A percentile compares a stretch with the other conserved stretches of the same genome.
phyloP scores from a whole-genome alignment of 1,284 basidiomycete species.

The Peniophora sp. region DNA sequence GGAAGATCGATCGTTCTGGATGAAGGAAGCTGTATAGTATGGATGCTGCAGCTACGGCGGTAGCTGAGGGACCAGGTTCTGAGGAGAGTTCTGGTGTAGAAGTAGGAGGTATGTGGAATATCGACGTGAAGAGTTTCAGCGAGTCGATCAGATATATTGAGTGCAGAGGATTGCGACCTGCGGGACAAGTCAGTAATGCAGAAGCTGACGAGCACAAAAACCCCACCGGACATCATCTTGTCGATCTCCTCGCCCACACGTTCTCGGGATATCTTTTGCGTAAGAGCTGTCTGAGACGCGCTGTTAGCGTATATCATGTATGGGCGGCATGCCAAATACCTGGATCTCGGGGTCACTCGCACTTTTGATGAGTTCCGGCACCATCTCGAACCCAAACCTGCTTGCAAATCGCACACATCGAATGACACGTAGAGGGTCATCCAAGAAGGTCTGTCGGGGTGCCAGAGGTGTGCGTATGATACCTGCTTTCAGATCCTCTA shows the following conservation, averaged over 20 bases:
- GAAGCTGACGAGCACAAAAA: too few species aligned
- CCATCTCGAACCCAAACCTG: conserved; percentile 79
- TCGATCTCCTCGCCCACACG: conserved; percentile 85
- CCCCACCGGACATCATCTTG: conserved; percentile 82
- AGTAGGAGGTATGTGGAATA: conserved; percentile 56
- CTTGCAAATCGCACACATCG: conserved; percentile 90
- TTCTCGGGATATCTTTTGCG: conserved; percentile 80
- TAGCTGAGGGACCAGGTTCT: conserved; percentile 23
- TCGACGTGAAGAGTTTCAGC: conserved; percentile 60
- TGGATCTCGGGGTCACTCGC: conserved; percentile 65
- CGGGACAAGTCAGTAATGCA: neutral
- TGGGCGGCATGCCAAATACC: conserved; percentile 28
- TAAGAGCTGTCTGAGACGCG: conserved; percentile 52
- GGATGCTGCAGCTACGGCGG: conserved; percentile 48
- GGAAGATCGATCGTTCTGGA: conserved; percentile 12
- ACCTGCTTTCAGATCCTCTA: conserved; percentile 75
- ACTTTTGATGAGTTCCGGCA: conserved; percentile 63
- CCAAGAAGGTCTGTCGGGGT: conserved; percentile 83
- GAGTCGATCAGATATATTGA: conserved; percentile 67
- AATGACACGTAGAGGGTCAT: conserved; percentile 90
- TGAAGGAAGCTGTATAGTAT: conserved; percentile 49
- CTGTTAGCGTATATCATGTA: neutral
- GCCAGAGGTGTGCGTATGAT: conserved; percentile 87
- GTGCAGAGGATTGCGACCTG: conserved; percentile 68
- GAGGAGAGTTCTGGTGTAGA: conserved; percentile 39